A percentile compares a stretch with the other conserved stretches of the same genome.
These are phyloP conservation scores for Thalassiosira gravida DNA, from an alignment of 352 stramenopile genomes.

Conservation along the genomic window DNA sequence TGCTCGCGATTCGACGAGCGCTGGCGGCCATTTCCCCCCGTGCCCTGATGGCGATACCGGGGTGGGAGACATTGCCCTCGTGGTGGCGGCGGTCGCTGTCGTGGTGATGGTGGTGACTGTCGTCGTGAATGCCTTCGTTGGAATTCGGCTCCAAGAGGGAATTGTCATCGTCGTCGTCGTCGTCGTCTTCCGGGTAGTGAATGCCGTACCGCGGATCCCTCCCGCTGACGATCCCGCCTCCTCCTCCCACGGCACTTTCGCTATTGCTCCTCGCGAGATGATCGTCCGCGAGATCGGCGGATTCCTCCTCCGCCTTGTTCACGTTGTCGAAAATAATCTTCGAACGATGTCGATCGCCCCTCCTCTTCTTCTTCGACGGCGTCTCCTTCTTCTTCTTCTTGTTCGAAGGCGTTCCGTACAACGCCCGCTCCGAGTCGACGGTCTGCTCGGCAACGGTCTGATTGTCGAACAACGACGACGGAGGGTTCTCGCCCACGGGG, in stretches of 20 bases:
- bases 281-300: neutral
- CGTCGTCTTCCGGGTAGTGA: conserved; percentile 1
- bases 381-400: conserved; percentile 43
- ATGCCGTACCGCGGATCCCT: conserved; percentile 22
- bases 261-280: neutral
- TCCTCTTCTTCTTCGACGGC: neutral
- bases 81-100: neutral
- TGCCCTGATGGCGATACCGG: neutral
- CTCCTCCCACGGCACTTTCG: neutral
- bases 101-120: too few relatives aligned
- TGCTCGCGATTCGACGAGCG: neutral
- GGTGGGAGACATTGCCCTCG: neutral
- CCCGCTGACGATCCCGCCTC: neutral
- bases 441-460: conserved; percentile 27
- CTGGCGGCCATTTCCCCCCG: conserved; percentile 26
- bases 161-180: conserved; percentile 3
- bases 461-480: too few relatives aligned
- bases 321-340: conserved; percentile 38
- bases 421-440: conserved; percentile 26
- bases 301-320: neutral
- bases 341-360: neutral
- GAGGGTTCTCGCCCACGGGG: too few relatives aligned
- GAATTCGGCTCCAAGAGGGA: neutral
- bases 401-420: conserved; percentile 25
- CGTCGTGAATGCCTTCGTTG: neutral